A percentile compares a stretch with the other conserved stretches of the same genome.
Conservation (phyloP, 2,329 filamentous ascomycete genomes). For the Botryotinia narcissicola region DNA sequence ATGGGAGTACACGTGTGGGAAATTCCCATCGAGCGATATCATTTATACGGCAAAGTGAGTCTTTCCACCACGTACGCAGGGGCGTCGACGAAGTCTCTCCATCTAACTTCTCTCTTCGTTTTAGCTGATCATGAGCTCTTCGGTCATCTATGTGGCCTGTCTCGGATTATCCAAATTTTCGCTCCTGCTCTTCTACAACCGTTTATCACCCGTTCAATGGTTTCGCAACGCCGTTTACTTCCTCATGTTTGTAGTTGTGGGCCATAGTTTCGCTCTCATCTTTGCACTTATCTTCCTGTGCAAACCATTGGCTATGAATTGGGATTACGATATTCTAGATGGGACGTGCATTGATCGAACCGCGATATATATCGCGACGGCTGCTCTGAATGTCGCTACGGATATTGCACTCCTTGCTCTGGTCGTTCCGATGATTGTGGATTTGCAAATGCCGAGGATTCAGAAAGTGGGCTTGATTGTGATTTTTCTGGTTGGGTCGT, state of each 20-base stretch:
- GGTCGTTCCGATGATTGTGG: slow-evolving; percentile 1
- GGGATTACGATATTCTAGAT: background rate
- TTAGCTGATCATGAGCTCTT: slow-evolving; percentile 15
- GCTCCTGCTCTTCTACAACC: slow-evolving; percentile 13
- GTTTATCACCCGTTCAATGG: slow-evolving; percentile 7
- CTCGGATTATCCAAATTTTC: slow-evolving; percentile 17
- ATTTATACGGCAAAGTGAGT: slow-evolving; percentile 9
- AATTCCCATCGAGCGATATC: background rate
- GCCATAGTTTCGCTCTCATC: slow-evolving; percentile 4
- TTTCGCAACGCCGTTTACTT: slow-evolving; percentile 2
- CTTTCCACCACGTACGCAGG: background rate
- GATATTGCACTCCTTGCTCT: slow-evolving; percentile 6
- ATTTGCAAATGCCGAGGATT: slow-evolving; percentile 8
- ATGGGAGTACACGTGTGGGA: slow-evolving; percentile 11
- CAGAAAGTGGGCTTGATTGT: slow-evolving; percentile 17
- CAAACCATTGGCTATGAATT: background rate
- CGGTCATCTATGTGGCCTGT: slow-evolving; percentile 9
- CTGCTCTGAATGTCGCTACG: slow-evolving; percentile 6
- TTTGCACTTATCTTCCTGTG: slow-evolving; percentile 12
- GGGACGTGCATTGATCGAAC: slow-evolving; percentile 8
- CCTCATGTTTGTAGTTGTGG: slow-evolving; percentile 5
- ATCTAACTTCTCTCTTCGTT: background rate
- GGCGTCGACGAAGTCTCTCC: background rate
- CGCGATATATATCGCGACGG: slow-evolving; percentile 8
- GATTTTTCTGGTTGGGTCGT: slow-evolving; percentile 9